Conservation (phyloP, 1,139 yeast genomes). For the Pichia cactophila region DNA sequence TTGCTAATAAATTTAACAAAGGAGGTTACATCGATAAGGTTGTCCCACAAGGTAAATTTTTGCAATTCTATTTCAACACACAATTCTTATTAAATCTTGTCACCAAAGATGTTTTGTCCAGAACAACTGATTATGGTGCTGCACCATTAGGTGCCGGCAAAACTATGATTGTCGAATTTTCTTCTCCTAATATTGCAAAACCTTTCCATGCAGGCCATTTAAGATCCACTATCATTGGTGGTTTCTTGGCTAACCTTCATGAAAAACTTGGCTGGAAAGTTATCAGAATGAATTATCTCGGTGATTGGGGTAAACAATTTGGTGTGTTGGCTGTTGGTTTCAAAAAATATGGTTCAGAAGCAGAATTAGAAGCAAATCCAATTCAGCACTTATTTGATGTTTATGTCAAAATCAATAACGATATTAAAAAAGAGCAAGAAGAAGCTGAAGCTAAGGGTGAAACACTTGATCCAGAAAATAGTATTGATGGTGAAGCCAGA, state of each 20-base stretch:
- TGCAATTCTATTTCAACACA: constrained; percentile 80
- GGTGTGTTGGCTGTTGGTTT: constrained; percentile 94
- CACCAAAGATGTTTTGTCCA: constrained; percentile 60
- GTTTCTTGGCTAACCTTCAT: constrained; percentile 85
- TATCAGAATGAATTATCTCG: constrained; percentile 82
- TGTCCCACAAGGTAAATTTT: constrained; percentile 80
- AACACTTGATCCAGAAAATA: constrained; percentile 40
- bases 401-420: constrained; percentile 80
- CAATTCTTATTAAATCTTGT: constrained; percentile 59
- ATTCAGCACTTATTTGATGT: constrained; percentile 93
- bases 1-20: constrained; percentile 64
- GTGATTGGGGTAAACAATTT: constrained; percentile 99
- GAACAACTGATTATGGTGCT: constrained; percentile 61
- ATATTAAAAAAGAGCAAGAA: constrained; percentile 55
- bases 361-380: constrained; percentile 65
- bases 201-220: constrained; percentile 99
- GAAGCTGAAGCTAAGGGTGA: constrained; percentile 39
- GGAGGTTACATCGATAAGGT: constrained; percentile 65
- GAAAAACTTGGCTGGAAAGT: constrained; percentile 91
- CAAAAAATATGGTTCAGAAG: constrained; percentile 75
- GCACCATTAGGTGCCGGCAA: constrained; percentile 70
- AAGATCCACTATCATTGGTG: constrained; percentile 96
- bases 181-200: constrained; percentile 97
- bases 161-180: constrained; percentile 76
- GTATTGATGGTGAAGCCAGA: constrained; percentile 79